phyloP scores from a whole-genome alignment of 202 grass and related monocot species.

The Setaria italica region DNA sequence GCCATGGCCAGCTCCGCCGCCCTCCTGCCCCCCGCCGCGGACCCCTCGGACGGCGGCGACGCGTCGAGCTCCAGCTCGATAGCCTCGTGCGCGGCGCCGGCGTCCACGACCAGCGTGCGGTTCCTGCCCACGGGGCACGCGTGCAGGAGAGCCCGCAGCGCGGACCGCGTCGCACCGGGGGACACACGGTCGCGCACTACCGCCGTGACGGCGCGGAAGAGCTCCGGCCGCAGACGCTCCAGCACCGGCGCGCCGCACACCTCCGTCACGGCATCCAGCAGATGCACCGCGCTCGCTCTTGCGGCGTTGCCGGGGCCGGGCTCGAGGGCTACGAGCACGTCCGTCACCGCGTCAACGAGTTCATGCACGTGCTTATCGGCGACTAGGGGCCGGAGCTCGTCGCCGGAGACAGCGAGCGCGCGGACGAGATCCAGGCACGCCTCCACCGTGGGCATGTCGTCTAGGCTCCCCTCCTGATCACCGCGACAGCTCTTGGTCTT shows the following conservation, averaged over 20 bases:
- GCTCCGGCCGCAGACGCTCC: conserved; percentile 44
- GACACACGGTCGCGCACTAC: conserved; percentile 39
- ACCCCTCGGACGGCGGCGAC: background rate
- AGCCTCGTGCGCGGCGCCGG: conserved; percentile 53
- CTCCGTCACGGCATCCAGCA: conserved; percentile 50
- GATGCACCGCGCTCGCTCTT: conserved; percentile 17
- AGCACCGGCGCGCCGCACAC: background rate
- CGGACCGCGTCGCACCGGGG: conserved; percentile 39
- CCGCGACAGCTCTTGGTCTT: background rate
- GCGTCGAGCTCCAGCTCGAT: conserved; percentile 57
- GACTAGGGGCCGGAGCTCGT: conserved; percentile 33
- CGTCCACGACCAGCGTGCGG: conserved; percentile 48
- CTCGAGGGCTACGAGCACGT: conserved; percentile 24
- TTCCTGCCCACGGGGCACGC: conserved; percentile 44
- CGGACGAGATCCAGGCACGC: conserved; percentile 36
- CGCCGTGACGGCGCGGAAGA: conserved; percentile 50
- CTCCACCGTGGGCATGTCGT: background rate
- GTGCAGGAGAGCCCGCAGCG: conserved; percentile 47
- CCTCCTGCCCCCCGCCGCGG: conserved; percentile 17
- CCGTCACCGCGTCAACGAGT: conserved; percentile 46
- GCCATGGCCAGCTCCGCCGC: conserved; percentile 60
- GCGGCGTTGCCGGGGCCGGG: background rate
- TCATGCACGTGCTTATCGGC: conserved; percentile 5
- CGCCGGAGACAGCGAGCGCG: conserved; percentile 35
- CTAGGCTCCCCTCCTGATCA: background rate